A percentile compares a stretch with the other conserved stretches of the same genome.
Conservation (phyloP, 257 asterid species). For the Capsicum pubescens region DNA sequence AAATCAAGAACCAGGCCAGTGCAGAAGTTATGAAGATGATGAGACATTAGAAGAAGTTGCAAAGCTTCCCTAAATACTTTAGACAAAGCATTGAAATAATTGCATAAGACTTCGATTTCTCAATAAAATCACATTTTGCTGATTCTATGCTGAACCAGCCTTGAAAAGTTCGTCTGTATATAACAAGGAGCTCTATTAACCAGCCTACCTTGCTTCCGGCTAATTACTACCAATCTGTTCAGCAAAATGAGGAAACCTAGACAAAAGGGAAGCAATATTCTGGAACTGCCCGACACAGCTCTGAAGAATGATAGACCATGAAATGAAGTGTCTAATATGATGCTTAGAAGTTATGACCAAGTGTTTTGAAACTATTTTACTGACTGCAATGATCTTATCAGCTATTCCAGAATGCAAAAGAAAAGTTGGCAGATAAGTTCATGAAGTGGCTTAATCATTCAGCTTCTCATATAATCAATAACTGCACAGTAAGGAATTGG, state of each 20-base stretch:
- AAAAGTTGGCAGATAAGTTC: background rate
- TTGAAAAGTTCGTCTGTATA: background rate
- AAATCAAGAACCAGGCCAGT: conserved; percentile 16
- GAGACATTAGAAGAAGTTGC: conserved; percentile 11
- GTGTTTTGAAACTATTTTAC: background rate
- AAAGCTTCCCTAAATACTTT: background rate
- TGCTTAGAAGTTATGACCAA: background rate
- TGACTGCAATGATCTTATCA: background rate
- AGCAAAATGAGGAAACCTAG: background rate
- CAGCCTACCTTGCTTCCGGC: background rate
- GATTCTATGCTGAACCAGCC: background rate
- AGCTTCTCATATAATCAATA: conserved; percentile 4
- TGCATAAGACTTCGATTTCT: background rate
- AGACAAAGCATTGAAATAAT: background rate
- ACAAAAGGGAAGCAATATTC: background rate
- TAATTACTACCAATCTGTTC: background rate
- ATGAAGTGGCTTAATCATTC: conserved; percentile 4
- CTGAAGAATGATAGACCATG: background rate
- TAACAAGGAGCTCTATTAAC: conserved; percentile 12
- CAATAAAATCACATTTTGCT: conserved; percentile 5
- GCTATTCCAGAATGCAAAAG: conserved; percentile 3
- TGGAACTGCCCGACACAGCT: background rate
- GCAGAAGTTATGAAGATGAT: background rate
- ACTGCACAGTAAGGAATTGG: background rate
- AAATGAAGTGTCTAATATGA: background rate